Percentiles rank a stretch among this genome's conserved stretches.
These are phyloP conservation scores for Pelargonium nanum DNA, from an alignment of 345 rosid species.

Conservation along the genomic window DNA sequence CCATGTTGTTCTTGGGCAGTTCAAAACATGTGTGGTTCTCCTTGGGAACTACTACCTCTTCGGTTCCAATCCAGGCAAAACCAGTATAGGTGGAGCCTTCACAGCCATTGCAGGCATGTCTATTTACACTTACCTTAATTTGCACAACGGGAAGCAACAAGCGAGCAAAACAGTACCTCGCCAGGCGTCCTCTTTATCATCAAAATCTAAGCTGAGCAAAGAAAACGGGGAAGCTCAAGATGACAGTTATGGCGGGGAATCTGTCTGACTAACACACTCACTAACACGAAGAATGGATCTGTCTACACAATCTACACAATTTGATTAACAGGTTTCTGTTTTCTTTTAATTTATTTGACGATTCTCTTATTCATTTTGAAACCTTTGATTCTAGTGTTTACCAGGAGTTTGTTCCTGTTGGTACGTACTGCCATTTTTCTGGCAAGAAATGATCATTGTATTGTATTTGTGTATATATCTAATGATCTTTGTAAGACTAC, in stretches of 20 bases:
- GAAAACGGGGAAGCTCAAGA: constrained; percentile 27
- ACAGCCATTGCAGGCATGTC: constrained; percentile 64
- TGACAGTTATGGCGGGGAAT: constrained; percentile 15
- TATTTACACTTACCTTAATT: constrained; percentile 41
- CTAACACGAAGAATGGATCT: too few species aligned
- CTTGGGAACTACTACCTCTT: constrained; percentile 53
- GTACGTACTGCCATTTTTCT: too few species aligned
- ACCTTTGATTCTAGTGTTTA: too few species aligned
- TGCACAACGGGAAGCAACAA: constrained; percentile 24
- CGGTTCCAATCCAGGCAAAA: constrained; percentile 51
- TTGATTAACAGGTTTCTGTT: background rate
- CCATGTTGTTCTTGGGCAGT: constrained; percentile 70
- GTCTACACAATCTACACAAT: background rate
- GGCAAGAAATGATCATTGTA: too few species aligned
- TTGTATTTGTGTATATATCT: too few species aligned
- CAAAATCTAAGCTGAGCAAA: constrained; percentile 42
- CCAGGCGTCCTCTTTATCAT: constrained; percentile 17
- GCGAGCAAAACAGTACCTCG: constrained; percentile 22
- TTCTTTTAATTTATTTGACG: background rate
- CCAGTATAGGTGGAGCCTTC: constrained; percentile 53
- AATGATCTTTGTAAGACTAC: too few species aligned
- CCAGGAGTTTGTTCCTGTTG: too few species aligned
- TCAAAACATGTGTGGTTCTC: constrained; percentile 63
- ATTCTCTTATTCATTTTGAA: too few species aligned
- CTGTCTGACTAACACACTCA: constrained; percentile 3